Evolutionary conservation across 345 rosid genomes (phyloP), one percentile per base, ranked within the genome.

Genomic region (Populus simonii): DNA sequence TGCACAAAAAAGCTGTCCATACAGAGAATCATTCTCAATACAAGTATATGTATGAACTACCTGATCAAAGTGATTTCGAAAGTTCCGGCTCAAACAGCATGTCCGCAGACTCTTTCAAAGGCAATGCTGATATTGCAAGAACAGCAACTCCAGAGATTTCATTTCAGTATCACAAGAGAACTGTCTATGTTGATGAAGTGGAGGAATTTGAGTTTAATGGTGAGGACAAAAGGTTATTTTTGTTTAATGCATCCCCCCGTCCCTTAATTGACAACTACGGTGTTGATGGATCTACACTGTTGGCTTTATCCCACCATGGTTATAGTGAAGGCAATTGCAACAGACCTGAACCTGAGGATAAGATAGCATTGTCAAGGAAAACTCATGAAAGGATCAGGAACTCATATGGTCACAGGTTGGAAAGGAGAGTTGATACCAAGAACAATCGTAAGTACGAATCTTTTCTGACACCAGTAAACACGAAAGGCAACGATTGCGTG

Each of bases 191-290:
- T 71, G 80, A 80, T 45, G 78, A 76, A 47, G 68, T 72, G 66
- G 71, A 74, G 62, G 83, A 84, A 67, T 33, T 84, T 12, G 53
- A 66, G 20, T 73, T 23, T 63, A 35, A 12, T 68, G 27, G 12
- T 20, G 79, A 68, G n/a, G 87, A 76, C 65, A 81, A 81, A 55
- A 68, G 74, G 35, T 17, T 72, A 10, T 84, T 79, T 66, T 62
- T 78, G 57, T 81, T 84, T 66, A 76, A 65, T 33, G 47, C 79
- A 47, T 41, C 53, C 39, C 22, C 51, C 29, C 41, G 63, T n/a
- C 47, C 61, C 7, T 36, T 22, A 23, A 29, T 38, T 51, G 43
- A 31, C 38, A 23, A 41, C 6, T 11, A 47, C 11, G 61, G 51
- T 31, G 17, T 36, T 25, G n/a, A 12, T 20, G 73, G 72, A 65